These are phyloP conservation scores for Leishmania amazonensis DNA, from an alignment of 208 protist genomes.

Conservation along the genomic window DNA sequence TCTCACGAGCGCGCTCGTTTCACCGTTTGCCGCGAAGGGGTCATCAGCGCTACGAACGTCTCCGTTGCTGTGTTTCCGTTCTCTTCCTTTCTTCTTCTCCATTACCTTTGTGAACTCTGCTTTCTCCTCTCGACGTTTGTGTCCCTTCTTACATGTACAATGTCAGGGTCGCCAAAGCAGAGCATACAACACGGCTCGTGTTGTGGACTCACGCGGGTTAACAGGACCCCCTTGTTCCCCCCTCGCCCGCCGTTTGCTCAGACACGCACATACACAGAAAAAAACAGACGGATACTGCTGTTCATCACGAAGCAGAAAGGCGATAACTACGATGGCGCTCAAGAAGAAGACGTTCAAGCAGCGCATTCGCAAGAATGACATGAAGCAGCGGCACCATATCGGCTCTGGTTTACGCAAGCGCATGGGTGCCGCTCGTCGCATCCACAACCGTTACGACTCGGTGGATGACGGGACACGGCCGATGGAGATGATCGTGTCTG, in stretches of 20 bases:
- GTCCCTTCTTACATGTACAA: neutral
- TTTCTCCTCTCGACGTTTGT: neutral
- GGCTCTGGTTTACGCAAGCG: slow-evolving; percentile 62
- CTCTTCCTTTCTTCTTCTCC: neutral
- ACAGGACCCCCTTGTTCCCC: neutral
- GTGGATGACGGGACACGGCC: slow-evolving; percentile 55
- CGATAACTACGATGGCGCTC: slow-evolving; percentile 9
- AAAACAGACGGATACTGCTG: neutral
- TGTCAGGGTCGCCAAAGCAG: neutral
- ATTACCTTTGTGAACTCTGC: neutral
- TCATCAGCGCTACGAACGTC: neutral
- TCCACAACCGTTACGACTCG: slow-evolving; percentile 71
- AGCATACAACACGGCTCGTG: neutral
- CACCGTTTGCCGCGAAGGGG: neutral
- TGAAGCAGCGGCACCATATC: slow-evolving; percentile 65
- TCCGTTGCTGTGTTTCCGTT: neutral
- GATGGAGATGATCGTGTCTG: slow-evolving; percentile 62
- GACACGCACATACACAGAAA: neutral
- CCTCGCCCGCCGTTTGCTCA: neutral
- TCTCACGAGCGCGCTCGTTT: neutral
- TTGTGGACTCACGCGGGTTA: neutral
- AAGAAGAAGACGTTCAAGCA: slow-evolving; percentile 85
- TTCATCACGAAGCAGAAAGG: neutral
- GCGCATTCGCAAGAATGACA: slow-evolving; percentile 76
- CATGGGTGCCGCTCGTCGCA: slow-evolving; percentile 49